Conservation (phyloP, 1,139 yeast species). For the Blastobotrys proliferans region DNA sequence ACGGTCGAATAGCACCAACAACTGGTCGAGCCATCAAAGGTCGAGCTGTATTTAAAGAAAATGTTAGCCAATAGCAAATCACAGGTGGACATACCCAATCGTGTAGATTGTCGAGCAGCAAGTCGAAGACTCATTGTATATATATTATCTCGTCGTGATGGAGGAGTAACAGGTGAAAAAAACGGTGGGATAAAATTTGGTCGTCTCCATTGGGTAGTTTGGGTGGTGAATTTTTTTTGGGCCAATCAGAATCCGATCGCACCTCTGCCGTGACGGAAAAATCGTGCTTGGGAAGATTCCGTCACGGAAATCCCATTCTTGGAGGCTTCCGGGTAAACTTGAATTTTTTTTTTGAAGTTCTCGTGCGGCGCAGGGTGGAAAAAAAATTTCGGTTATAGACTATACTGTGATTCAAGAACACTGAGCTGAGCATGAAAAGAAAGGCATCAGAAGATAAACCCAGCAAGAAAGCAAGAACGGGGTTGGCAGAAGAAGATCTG, state of each 20-base stretch:
- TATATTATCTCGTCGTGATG: neutral
- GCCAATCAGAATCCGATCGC: conserved; percentile 3
- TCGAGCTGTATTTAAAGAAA: conserved; percentile 9
- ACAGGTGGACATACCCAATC: conserved; percentile 23
- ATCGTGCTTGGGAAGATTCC: no score
- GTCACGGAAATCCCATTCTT: no score
- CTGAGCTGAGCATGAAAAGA: conserved; percentile 12
- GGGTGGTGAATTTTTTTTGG: neutral
- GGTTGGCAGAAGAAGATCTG: conserved; percentile 4
- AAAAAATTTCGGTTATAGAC: no score
- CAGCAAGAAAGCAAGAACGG: conserved; percentile 7
- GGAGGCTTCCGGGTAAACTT: no score
- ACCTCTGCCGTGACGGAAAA: neutral
- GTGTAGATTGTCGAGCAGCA: conserved; percentile 23
- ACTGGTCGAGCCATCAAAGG: conserved; percentile 24
- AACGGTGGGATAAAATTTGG: neutral
- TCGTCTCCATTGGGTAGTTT: neutral
- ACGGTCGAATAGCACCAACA: conserved; percentile 17
- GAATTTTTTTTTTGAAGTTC: no score
- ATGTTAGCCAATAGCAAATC: no score
- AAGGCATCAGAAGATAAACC: conserved; percentile 3
- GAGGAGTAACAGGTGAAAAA: neutral
- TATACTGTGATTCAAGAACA: no score
- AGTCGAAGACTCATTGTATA: conserved; percentile 25
- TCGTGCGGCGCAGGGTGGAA: no score